Conservation (phyloP, 441 rosid species). For the Macaranga tanarius region DNA sequence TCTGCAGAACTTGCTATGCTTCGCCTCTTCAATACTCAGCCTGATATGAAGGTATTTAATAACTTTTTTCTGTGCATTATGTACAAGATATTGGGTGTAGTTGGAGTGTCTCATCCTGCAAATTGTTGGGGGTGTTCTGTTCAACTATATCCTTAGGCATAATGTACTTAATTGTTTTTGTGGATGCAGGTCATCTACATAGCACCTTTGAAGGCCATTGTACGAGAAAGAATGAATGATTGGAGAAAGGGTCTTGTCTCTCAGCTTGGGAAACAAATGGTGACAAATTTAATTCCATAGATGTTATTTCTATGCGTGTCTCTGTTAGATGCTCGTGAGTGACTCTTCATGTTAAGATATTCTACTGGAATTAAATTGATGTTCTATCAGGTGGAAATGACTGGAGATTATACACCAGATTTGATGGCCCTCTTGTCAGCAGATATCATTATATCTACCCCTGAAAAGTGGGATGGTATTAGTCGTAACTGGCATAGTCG, state of each 20-base stretch:
- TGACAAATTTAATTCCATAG: slow-evolving; percentile 31
- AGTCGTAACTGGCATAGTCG: slow-evolving; percentile 99
- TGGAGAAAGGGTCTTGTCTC: slow-evolving; percentile 90
- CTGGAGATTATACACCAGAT: slow-evolving; percentile 99
- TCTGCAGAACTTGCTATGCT: slow-evolving; percentile 99
- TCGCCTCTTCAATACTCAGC: slow-evolving; percentile 89
- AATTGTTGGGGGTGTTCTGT: neutral
- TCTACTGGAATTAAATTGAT: neutral
- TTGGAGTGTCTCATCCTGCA: neutral
- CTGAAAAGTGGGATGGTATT: slow-evolving; percentile 99
- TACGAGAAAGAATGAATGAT: slow-evolving; percentile 97
- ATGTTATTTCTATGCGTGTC: neutral
- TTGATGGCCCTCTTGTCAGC: slow-evolving; percentile 96
- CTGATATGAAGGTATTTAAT: slow-evolving; percentile 89
- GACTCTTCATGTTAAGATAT: neutral
- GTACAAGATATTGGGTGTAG: neutral
- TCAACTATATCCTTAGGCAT: neutral
- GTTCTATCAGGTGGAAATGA: slow-evolving; percentile 88
- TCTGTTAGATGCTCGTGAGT: neutral
- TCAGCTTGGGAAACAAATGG: slow-evolving; percentile 95
- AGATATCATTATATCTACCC: slow-evolving; percentile 96
- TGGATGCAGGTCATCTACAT: slow-evolving; percentile 83
- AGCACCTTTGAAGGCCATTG: slow-evolving; percentile 99
- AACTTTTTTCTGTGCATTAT: neutral
- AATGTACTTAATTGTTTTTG: slow-evolving; percentile 8